A percentile compares a stretch with the other conserved stretches of the same genome.
Conservation (phyloP, 1,284 basidiomycete species). For the Ganoderma multipileum region DNA sequence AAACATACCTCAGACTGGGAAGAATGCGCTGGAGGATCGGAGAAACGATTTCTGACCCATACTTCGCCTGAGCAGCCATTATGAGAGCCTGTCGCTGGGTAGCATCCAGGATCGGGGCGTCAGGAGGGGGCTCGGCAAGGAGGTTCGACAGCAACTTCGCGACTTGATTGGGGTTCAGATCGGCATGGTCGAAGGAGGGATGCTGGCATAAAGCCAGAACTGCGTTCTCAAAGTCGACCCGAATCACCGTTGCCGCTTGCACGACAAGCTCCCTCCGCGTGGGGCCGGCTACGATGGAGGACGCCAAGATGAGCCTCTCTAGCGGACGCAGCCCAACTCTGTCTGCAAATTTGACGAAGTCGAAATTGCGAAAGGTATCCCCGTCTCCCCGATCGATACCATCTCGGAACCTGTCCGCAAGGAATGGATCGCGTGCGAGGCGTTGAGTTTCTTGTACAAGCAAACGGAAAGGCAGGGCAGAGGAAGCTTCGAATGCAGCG, state of each 20-base stretch:
- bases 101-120: constrained; percentile 72
- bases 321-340: constrained; percentile 80
- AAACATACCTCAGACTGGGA: constrained; percentile 65
- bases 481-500: constrained; percentile 71
- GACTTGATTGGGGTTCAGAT: constrained; percentile 76
- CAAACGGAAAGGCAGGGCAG: constrained; percentile 79
- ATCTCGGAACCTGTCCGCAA: constrained; percentile 87
- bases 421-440: constrained; percentile 84
- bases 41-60: constrained; percentile 62
- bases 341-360: constrained; percentile 80
- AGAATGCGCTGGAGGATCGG: constrained; percentile 64
- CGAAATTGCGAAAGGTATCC: constrained; percentile 80
- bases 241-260: constrained; percentile 73
- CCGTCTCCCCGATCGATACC: constrained; percentile 86
- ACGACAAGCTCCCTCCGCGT: constrained; percentile 73
- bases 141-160: constrained; percentile 83
- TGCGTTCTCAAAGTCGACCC: constrained; percentile 79
- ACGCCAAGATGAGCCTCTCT: constrained; percentile 78
- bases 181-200: constrained; percentile 81
- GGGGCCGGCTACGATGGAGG: constrained; percentile 74
- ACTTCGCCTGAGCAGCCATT: constrained; percentile 76
- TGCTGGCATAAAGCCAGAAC: constrained; percentile 74
- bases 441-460: constrained; percentile 88
- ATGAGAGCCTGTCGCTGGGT: constrained; percentile 77
- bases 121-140: constrained; percentile 69